phyloP scores from a whole-genome alignment of 257 asterid species.

The Linderniella brevidens region DNA sequence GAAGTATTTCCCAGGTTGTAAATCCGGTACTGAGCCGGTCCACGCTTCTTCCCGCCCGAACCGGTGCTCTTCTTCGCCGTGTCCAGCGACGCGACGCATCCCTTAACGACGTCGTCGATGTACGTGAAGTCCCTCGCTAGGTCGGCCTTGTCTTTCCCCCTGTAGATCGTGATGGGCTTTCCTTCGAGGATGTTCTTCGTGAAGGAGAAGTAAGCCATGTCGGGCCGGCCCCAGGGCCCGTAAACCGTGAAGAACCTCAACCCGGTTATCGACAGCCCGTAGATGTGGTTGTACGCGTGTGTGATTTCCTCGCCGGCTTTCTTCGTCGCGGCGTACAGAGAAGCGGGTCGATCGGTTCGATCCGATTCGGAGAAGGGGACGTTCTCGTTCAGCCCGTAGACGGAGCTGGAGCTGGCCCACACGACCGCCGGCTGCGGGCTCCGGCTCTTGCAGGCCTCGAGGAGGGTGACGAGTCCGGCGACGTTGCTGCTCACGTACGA shows the following conservation, averaged over 20 bases:
- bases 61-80: slow-evolving; percentile 46
- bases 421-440: slow-evolving; percentile 34
- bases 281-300: slow-evolving; percentile 35
- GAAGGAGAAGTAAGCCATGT: slow-evolving; percentile 47
- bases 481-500: slow-evolving; percentile 38
- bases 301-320: slow-evolving; percentile 46
- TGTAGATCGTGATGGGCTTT: slow-evolving; percentile 31
- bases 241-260: slow-evolving; percentile 44
- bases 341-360: slow-evolving; percentile 44
- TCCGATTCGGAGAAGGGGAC: slow-evolving; percentile 50
- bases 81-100: slow-evolving; percentile 38
- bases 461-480: slow-evolving; percentile 32
- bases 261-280: slow-evolving; percentile 49
- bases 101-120: slow-evolving; percentile 46
- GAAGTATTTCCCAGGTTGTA: slow-evolving; percentile 44
- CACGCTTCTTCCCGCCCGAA: slow-evolving; percentile 46
- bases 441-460: slow-evolving; percentile 27
- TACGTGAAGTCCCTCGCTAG: slow-evolving; percentile 47
- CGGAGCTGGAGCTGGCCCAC: slow-evolving; percentile 61
- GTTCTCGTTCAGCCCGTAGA: slow-evolving; percentile 37
- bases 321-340: slow-evolving; percentile 45
- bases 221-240: slow-evolving; percentile 63
- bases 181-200: slow-evolving; percentile 32
- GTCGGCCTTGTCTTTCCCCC: slow-evolving; percentile 38
- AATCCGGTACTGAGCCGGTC: slow-evolving; percentile 37